A percentile compares a stretch with the other conserved stretches of the same genome.
Conservation (phyloP, 2,329 filamentous ascomycete genomes). For the Calonectria honghensis region DNA sequence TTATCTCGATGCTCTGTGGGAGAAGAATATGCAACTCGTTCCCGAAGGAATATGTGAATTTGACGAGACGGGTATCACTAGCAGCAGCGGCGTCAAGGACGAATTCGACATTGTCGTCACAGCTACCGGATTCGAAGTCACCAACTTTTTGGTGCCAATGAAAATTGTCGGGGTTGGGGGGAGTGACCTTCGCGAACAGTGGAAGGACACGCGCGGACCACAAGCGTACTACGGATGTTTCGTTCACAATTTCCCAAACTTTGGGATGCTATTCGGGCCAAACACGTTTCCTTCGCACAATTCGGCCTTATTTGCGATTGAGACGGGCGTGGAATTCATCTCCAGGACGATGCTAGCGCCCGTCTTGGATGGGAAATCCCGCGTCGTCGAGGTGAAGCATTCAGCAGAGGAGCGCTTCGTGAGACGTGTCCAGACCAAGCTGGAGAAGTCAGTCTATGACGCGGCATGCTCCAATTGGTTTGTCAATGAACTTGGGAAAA, state of each 20-base stretch:
- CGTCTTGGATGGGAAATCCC: constrained; percentile 11
- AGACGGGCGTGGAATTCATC: constrained; percentile 21
- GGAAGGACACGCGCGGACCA: constrained; percentile 50
- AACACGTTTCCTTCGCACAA: constrained; percentile 35
- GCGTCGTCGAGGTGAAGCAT: constrained; percentile 27
- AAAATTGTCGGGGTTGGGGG: constrained; percentile 51
- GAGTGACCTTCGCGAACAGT: constrained; percentile 51
- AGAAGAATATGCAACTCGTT: constrained; percentile 29
- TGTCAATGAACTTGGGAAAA: constrained; percentile 26
- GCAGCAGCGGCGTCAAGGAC: constrained; percentile 28
- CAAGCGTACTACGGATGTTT: constrained; percentile 56
- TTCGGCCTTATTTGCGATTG: constrained; percentile 32
- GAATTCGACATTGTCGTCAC: constrained; percentile 40
- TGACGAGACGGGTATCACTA: constrained; percentile 34
- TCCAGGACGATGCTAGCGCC: constrained; percentile 27
- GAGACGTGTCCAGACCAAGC: not conserved
- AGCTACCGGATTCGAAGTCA: constrained; percentile 52
- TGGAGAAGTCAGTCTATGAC: constrained; percentile 18
- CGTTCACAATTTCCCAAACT: constrained; percentile 57
- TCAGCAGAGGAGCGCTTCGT: constrained; percentile 28
- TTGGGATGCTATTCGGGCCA: constrained; percentile 42
- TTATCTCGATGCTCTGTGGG: constrained; percentile 31
- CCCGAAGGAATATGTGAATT: constrained; percentile 34
- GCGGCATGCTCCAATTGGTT: constrained; percentile 33
- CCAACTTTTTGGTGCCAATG: constrained; percentile 54